phyloP scores from a whole-genome alignment of 2,329 filamentous ascomycete species.

The Cryphonectria japonica region DNA sequence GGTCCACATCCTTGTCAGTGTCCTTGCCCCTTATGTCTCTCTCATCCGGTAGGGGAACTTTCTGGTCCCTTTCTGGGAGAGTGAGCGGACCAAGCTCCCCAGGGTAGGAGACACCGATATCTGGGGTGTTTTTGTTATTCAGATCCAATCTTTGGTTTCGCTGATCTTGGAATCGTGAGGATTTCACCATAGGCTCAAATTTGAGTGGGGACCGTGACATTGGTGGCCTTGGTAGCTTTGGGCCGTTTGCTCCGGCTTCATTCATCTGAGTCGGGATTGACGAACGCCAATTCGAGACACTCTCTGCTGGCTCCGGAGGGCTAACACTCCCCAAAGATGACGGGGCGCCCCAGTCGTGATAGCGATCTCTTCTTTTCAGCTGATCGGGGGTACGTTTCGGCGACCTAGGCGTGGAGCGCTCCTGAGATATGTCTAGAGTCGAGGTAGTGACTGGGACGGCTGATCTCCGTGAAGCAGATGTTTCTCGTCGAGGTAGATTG shows the following conservation, averaged over 20 bases:
- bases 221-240: neutral
- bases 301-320: neutral
- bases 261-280: neutral
- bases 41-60: neutral
- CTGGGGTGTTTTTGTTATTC: neutral
- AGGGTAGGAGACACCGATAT: neutral
- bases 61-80: conserved; percentile 4
- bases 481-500: conserved; percentile 17
- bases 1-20: neutral
- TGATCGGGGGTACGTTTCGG: neutral
- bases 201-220: neutral
- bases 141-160: too few relatives aligned
- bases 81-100: neutral
- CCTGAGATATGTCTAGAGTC: neutral
- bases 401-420: neutral
- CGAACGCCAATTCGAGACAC: neutral
- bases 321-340: neutral
- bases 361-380: neutral
- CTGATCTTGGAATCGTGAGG: neutral
- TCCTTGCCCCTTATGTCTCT: neutral
- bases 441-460: neutral
- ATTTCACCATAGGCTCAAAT: conserved; percentile 4
- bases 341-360: conserved; percentile 5
- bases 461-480: neutral
- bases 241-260: neutral